These are phyloP conservation scores for Cladobotryum protrusum DNA, from an alignment of 2,329 filamentous ascomycete species.

Conservation along the genomic window DNA sequence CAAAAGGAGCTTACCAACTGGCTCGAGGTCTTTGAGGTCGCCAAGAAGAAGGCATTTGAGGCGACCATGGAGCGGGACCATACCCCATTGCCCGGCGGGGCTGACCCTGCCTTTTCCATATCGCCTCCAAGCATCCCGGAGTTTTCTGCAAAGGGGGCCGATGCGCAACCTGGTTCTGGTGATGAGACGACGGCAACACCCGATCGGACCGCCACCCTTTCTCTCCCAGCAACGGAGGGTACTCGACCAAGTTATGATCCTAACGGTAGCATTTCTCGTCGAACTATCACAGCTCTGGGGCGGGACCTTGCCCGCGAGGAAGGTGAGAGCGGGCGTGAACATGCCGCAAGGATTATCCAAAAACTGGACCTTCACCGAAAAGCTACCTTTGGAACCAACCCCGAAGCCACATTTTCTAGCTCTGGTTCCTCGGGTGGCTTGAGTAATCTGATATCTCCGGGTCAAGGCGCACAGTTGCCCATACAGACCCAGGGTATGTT, in stretches of 20 bases:
- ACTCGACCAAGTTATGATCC: conserved; percentile 70
- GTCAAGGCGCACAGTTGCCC: conserved; percentile 59
- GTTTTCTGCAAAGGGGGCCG: conserved; percentile 74
- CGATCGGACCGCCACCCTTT: conserved; percentile 61
- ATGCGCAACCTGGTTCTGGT: conserved; percentile 55
- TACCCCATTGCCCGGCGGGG: conserved; percentile 39
- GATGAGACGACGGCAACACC: conserved; percentile 44
- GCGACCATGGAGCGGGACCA: conserved; percentile 52
- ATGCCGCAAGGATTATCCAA: conserved; percentile 83
- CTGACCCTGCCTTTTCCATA: conserved; percentile 83
- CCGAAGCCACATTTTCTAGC: conserved; percentile 32
- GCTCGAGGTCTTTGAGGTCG: conserved; percentile 88
- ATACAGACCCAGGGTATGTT: conserved; percentile 39
- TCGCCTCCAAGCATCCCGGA: conserved; percentile 82
- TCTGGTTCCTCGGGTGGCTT: conserved; percentile 57
- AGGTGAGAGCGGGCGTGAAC: conserved; percentile 69
- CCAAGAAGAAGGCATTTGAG: conserved; percentile 88
- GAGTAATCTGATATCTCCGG: conserved; percentile 78
- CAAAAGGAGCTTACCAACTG: conserved; percentile 89
- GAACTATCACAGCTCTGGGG: conserved; percentile 49
- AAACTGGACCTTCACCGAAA: conserved; percentile 88
- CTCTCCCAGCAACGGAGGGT: conserved; percentile 54
- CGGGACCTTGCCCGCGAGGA: conserved; percentile 54
- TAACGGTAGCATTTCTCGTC: conserved; percentile 40
- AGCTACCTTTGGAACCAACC: conserved; percentile 49